Evolutionary conservation across 768 basidiomycete species (phyloP).

Genomic region (Boletales sp.): DNA sequence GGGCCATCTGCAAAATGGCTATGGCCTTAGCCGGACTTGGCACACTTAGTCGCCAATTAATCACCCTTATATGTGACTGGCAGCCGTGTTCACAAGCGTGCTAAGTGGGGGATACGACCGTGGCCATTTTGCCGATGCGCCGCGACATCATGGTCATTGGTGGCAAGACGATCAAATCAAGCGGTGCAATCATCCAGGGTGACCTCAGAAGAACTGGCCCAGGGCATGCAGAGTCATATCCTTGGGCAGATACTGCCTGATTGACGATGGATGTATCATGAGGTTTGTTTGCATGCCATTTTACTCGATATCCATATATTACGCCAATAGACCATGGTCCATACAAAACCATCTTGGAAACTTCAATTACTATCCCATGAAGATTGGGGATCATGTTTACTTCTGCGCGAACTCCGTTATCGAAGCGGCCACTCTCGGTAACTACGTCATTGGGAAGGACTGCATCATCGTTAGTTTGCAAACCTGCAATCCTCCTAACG

Average conservation of each 20-base stretch:
- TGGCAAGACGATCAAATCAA: constrained; percentile 94
- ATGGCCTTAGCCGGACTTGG: too few species aligned
- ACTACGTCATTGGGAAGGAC: constrained; percentile 92
- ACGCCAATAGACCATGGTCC: constrained; percentile 62
- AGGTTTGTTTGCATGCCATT: constrained; percentile 44
- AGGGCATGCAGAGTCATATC: constrained; percentile 90
- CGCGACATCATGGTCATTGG: constrained; percentile 96
- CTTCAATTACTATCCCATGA: constrained; percentile 98
- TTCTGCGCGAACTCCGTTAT: constrained; percentile 87
- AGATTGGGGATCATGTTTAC: constrained; percentile 66
- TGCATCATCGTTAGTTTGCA: constrained; percentile 77
- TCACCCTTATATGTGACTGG: too few species aligned
- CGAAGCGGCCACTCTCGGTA: constrained; percentile 94
- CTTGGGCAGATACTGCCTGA: constrained; percentile 87
- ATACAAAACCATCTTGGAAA: constrained; percentile 67
- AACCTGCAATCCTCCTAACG: not conserved
- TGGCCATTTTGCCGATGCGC: too few species aligned
- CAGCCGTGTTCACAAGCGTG: too few species aligned
- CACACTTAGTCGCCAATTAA: too few species aligned
- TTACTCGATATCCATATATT: not conserved
- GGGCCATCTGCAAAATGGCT: too few species aligned
- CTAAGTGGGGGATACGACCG: too few species aligned
- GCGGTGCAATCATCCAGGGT: constrained; percentile 86
- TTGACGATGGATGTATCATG: constrained; percentile 89
- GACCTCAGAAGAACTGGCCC: constrained; percentile 87